A percentile compares a stretch with the other conserved stretches of the same genome.
Conservation (phyloP, 2,329 filamentous ascomycete genomes). For the Xylaria sp. region DNA sequence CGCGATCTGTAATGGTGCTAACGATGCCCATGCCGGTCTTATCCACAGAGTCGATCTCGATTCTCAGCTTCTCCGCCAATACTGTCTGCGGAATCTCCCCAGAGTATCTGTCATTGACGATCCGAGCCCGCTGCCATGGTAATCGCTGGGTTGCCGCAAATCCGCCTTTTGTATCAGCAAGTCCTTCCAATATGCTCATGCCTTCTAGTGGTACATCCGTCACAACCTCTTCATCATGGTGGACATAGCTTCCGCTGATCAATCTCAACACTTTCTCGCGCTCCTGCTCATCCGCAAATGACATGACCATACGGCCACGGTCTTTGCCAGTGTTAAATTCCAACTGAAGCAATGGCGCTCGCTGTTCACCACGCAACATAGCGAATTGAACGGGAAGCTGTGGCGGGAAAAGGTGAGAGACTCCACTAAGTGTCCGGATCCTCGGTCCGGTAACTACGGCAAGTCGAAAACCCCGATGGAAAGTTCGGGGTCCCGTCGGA, state of each 20-base stretch:
- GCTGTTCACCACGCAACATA: conserved; percentile 77
- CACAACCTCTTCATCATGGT: conserved; percentile 74
- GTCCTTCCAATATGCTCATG: conserved; percentile 69
- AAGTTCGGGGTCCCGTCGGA: conserved; percentile 75
- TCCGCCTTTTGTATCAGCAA: conserved; percentile 60
- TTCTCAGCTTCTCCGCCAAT: conserved; percentile 78
- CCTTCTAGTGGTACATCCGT: conserved; percentile 74
- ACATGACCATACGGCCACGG: conserved; percentile 78
- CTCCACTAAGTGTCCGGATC: conserved; percentile 79
- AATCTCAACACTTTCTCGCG: conserved; percentile 76
- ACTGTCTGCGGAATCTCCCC: conserved; percentile 74
- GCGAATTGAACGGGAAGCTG: conserved; percentile 79
- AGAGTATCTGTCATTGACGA: conserved; percentile 77
- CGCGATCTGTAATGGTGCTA: conserved; percentile 82
- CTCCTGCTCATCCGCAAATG: conserved; percentile 79
- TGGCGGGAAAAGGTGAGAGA: conserved; percentile 75
- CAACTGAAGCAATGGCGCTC: conserved; percentile 74
- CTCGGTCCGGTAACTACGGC: conserved; percentile 80
- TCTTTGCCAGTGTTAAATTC: conserved; percentile 73
- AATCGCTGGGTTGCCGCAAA: conserved; percentile 62
- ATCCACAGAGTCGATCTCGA: conserved; percentile 78
- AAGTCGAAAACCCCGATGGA: conserved; percentile 83
- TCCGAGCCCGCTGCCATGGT: conserved; percentile 73
- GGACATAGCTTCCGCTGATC: conserved; percentile 76
- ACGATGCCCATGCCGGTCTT: conserved; percentile 47